Evolutionary conservation across 116 monocot genomes (phyloP).

Genomic region (Thalassia testudinum): DNA sequence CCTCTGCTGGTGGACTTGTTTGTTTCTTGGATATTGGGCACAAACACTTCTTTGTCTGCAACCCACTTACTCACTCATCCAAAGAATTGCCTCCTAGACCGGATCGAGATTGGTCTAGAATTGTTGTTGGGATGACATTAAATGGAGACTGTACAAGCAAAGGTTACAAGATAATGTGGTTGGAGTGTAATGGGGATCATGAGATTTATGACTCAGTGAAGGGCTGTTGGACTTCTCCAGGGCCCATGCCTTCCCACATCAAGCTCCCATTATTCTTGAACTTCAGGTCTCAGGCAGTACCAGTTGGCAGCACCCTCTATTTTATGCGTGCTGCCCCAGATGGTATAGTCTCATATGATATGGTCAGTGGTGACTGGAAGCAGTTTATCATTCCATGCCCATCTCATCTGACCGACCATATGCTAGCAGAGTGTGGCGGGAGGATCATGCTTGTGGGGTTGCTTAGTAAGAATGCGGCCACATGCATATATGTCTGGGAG

Average conservation of each 20-base stretch:
- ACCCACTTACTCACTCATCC: constrained; percentile 54
- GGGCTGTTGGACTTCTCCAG: constrained; percentile 35
- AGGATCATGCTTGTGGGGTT: constrained; percentile 67
- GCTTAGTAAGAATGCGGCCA: constrained; percentile 71
- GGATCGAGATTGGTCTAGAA: constrained; percentile 26
- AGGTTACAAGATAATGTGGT: constrained; percentile 63
- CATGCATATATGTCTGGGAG: constrained; percentile 84
- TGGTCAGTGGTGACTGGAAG: constrained; percentile 45
- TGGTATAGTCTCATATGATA: constrained; percentile 63
- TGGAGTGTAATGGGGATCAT: constrained; percentile 52
- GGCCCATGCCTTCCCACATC: constrained; percentile 34
- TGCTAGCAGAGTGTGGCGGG: constrained; percentile 50
- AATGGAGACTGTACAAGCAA: constrained; percentile 19
- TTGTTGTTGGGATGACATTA: constrained; percentile 62
- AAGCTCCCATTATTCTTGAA: constrained; percentile 45
- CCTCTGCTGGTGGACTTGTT: constrained; percentile 77
- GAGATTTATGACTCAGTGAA: constrained; percentile 55
- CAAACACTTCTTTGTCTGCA: constrained; percentile 43
- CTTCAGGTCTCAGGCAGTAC: constrained; percentile 52
- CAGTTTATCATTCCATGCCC: constrained; percentile 60
- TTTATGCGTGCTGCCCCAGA: constrained; percentile 68
- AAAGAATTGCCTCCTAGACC: constrained; percentile 51
- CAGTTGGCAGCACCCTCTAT: constrained; percentile 46
- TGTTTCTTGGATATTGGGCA: constrained; percentile 55
- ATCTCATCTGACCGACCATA: constrained; percentile 26